These are phyloP conservation scores for Phialophora macrospora DNA, from an alignment of 2,329 filamentous ascomycete species.

Conservation along the genomic window DNA sequence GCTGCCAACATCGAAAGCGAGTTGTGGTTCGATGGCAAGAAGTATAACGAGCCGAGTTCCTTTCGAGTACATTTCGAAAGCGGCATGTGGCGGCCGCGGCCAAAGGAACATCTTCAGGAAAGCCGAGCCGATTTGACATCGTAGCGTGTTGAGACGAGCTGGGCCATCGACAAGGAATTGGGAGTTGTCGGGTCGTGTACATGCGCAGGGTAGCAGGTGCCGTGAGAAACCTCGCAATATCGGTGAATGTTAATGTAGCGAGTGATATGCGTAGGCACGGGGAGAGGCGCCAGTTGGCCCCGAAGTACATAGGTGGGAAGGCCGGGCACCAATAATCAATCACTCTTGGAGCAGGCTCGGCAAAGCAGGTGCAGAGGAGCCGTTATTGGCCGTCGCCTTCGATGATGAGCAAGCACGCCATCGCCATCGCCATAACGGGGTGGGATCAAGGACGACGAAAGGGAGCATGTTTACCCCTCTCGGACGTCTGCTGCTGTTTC, in stretches of 20 bases:
- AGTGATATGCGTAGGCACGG: background rate
- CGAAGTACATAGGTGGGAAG: background rate
- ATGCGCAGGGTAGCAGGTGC: background rate
- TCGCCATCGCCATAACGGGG: slow-evolving; percentile 14
- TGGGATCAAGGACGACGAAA: background rate
- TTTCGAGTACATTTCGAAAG: slow-evolving; percentile 14
- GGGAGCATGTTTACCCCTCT: slow-evolving; percentile 18
- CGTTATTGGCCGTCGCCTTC: slow-evolving; percentile 15
- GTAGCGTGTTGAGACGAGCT: background rate
- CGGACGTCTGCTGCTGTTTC: background rate
- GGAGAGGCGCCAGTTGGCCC: too few species aligned
- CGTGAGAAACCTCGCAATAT: background rate
- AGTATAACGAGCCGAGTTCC: slow-evolving; percentile 8
- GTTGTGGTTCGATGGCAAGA: slow-evolving; percentile 8
- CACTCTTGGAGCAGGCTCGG: background rate
- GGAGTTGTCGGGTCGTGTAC: background rate
- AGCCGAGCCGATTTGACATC: background rate
- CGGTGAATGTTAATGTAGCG: background rate
- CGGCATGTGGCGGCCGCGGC: slow-evolving; percentile 14
- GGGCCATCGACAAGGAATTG: background rate
- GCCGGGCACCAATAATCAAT: background rate
- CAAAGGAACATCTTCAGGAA: slow-evolving; percentile 5
- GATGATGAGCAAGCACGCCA: slow-evolving; percentile 18
- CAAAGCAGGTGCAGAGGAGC: background rate
- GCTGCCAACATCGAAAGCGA: slow-evolving; percentile 16